These are phyloP conservation scores for Fusarium redolens DNA, from an alignment of 2,329 filamentous ascomycete species.

Conservation along the genomic window DNA sequence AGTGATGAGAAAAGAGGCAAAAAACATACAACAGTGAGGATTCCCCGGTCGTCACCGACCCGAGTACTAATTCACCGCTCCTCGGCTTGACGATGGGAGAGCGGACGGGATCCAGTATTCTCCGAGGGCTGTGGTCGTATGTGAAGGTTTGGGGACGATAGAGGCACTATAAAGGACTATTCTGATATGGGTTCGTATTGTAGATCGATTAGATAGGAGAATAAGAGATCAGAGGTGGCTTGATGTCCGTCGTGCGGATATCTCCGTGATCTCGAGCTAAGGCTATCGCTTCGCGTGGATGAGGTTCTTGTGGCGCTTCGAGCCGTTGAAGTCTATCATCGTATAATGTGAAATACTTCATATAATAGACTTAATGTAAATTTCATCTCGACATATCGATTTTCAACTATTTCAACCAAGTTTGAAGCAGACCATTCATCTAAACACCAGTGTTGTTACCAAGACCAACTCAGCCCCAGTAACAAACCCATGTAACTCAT, in stretches of 20 bases:
- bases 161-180: background rate
- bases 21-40: constrained; percentile 25
- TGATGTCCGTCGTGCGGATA: background rate
- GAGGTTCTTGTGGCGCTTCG: constrained; percentile 15
- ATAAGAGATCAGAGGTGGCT: background rate
- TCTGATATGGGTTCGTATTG: accelerated
- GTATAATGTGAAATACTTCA: background rate
- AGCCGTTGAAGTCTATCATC: background rate
- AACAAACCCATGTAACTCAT: too few relatives aligned
- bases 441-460: too few relatives aligned
- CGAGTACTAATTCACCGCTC: constrained; percentile 20
- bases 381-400: accelerated
- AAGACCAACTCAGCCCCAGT: background rate
- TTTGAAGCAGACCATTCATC: background rate
- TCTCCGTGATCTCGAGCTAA: background rate
- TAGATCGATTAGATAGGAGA: background rate
- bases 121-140: constrained; percentile 28
- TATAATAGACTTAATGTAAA: background rate
- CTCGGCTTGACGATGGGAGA: constrained; percentile 21
- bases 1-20: background rate
- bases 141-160: background rate
- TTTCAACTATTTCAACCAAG: accelerated
- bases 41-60: constrained; percentile 25
- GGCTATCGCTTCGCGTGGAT: background rate
- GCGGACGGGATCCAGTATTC: constrained; percentile 30